phyloP scores from a whole-genome alignment of 179 eudicot genomes.

The Silene coronaria region DNA sequence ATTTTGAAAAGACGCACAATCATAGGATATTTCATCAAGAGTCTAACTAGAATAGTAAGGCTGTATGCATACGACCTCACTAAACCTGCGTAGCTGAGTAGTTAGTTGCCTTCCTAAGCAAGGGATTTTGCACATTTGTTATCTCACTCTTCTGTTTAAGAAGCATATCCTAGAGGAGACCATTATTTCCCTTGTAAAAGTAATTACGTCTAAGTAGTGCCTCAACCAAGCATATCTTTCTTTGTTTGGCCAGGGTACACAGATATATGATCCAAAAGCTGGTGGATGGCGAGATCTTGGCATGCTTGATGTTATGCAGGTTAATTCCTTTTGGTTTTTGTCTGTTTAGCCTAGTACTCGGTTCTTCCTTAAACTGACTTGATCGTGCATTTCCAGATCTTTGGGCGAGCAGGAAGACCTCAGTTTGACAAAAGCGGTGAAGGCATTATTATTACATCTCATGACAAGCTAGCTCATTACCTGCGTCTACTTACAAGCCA shows the following conservation, averaged over 20 bases:
- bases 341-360: not conserved
- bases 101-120: no score
- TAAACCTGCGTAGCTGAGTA: no score
- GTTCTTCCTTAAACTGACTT: conserved; percentile 5
- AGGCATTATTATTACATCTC: conserved; percentile 93
- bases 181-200: not conserved
- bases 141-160: not conserved
- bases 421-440: conserved; percentile 99
- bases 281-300: conserved; percentile 99
- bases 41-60: not conserved
- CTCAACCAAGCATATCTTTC: conserved; percentile 20
- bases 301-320: conserved; percentile 99
- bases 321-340: conserved; percentile 17
- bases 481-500: conserved; percentile 85
- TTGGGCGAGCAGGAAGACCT: conserved; percentile 99
- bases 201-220: not conserved
- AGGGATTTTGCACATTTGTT: not conserved
- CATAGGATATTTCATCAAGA: not conserved
- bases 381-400: conserved; percentile 47
- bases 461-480: conserved; percentile 91
- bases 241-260: conserved; percentile 70
- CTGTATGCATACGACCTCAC: no score
- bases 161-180: not conserved
- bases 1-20: not conserved
- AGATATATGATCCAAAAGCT: conserved; percentile 96